A percentile compares a stretch with the other conserved stretches of the same genome.
Evolutionary conservation across 805 yeast species (phyloP).

Genomic region (Candida boleticola): DNA sequence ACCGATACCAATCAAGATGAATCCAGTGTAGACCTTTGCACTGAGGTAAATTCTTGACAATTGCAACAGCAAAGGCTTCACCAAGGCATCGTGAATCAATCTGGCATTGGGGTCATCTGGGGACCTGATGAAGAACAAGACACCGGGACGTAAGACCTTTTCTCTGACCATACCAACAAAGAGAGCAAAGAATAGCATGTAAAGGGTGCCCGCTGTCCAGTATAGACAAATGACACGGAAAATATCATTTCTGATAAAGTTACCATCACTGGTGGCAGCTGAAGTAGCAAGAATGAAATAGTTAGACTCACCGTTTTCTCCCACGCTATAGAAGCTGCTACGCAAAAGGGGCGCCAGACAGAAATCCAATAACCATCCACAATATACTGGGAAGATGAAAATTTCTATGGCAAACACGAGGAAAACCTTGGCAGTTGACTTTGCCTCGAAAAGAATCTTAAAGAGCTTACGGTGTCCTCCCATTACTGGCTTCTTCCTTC

Average conservation of each 20-base stretch:
- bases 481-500: slow-evolving; percentile 39
- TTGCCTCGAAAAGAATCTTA: slow-evolving; percentile 50
- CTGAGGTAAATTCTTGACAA: slow-evolving; percentile 69
- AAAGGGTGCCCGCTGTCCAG: slow-evolving; percentile 78
- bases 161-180: slow-evolving; percentile 82
- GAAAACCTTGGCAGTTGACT: slow-evolving; percentile 71
- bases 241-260: neutral
- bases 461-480: slow-evolving; percentile 53
- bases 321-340: neutral
- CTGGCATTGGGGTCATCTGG: slow-evolving; percentile 93
- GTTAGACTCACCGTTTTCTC: neutral
- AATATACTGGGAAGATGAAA: slow-evolving; percentile 79
- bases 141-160: slow-evolving; percentile 79
- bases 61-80: slow-evolving; percentile 71
- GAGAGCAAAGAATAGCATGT: slow-evolving; percentile 84
- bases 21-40: slow-evolving; percentile 68
- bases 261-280: too few species aligned
- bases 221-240: slow-evolving; percentile 17
- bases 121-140: slow-evolving; percentile 83
- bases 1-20: slow-evolving; percentile 77
- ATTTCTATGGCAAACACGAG: slow-evolving; percentile 74
- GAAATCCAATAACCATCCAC: slow-evolving; percentile 76
- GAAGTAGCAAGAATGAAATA: neutral
- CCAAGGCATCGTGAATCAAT: slow-evolving; percentile 81
- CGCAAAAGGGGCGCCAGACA: slow-evolving; percentile 59